Percentiles rank a stretch among this genome's conserved stretches.
Evolutionary conservation across 306 rosid genomes (phyloP).

Genomic region (Vigna hirtella): DNA sequence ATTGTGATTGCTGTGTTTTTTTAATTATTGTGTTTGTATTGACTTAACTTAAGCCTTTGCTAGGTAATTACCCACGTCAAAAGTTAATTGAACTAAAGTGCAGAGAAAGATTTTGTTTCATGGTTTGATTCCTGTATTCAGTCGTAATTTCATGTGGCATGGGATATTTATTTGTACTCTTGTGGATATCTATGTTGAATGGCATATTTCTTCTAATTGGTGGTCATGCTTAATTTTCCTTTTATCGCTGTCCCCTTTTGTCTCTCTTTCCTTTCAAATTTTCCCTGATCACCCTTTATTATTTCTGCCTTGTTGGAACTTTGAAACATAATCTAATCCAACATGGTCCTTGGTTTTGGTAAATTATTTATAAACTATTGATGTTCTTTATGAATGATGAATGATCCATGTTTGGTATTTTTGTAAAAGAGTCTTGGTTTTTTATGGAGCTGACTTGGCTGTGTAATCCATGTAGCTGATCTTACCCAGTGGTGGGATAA

Average conservation of each 20-base stretch:
- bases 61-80: background rate
- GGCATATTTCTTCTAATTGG: constrained; percentile 28
- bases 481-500: background rate
- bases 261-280: background rate
- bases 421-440: background rate
- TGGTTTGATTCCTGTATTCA: constrained; percentile 16
- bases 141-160: constrained; percentile 13
- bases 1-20: constrained; percentile 12
- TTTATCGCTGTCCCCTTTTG: background rate
- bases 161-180: background rate
- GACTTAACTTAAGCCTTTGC: constrained; percentile 32
- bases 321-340: background rate
- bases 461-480: background rate
- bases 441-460: background rate
- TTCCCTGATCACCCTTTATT: background rate
- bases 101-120: constrained; percentile 13
- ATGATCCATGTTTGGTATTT: background rate
- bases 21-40: constrained; percentile 20
- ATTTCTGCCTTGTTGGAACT: background rate
- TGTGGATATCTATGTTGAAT: constrained; percentile 15
- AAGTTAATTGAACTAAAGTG: constrained; percentile 28
- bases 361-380: constrained; percentile 5
- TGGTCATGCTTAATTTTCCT: constrained; percentile 8
- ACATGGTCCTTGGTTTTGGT: background rate
- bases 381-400: background rate